Evolutionary conservation across 257 asterid species (phyloP), one percentile per base, ranked within the genome.

Genomic region (Przewalskia tangutica): DNA sequence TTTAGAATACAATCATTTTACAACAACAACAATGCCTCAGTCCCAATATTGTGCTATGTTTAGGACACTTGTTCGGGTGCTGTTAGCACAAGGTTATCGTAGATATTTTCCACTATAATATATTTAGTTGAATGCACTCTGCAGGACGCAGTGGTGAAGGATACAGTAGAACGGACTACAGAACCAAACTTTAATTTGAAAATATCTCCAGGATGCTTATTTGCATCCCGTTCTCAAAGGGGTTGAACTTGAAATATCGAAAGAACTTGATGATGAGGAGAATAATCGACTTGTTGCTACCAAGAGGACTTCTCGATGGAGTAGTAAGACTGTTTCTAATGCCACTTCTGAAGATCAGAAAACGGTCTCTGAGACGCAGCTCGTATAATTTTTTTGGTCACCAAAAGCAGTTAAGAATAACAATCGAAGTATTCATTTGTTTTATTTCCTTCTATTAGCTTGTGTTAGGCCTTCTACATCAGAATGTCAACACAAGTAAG

Each of bases 121-220:
- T 38, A 38, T 40, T 53, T 20, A 13, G 20, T 2, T 73, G 10
- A 27, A 75, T 48, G 64, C 23, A 60, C 76, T 40, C 48, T 51
- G 55, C 88, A 91, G 94, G 94, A 91, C 51, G 96, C 94, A 14
- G 89, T 82, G 92, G 87, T 89, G 84, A 91, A 90, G 79, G 96
- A 91, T 67, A 91, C 94, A 11, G 65, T 91, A 78, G 96, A 91
- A 80, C 89, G 86, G 64, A 92, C 91, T 6, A 88, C 89, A 18
- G 94, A 90, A 36, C 96, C 92, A 9, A 83, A 68, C 77, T 83
- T 91, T 36, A 85, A 89, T 20, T 23, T 90, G 66, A 90, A 83
- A 77, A 27, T 91, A 88, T 86, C 87, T 91, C 18, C 82, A 60
- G 42, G 82, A 88, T 70, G 93, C 96, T 53, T 89, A 88, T 66